These are phyloP conservation scores for Entrophospora sp. DNA, from an alignment of 192 early-diverging fungal genomes.

Conservation along the genomic window DNA sequence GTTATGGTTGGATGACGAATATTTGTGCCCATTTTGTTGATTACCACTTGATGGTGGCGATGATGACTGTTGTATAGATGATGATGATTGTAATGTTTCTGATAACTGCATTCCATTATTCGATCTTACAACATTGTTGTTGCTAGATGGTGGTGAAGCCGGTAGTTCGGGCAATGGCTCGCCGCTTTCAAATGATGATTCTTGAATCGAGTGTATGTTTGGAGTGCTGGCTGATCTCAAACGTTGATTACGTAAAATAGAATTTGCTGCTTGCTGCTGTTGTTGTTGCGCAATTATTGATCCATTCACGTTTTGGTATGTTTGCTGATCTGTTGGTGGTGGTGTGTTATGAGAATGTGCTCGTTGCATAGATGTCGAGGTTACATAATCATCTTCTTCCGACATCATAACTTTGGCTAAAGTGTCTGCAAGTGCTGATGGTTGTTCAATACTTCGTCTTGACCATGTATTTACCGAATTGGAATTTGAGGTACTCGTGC, in stretches of 20 bases:
- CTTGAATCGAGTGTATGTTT: conserved; percentile 41
- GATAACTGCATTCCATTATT: conserved; percentile 26
- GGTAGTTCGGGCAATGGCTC: conserved; percentile 25
- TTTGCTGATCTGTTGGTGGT: conserved; percentile 4
- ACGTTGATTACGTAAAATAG: no score
- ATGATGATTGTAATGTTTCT: not conserved
- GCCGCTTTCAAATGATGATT: conserved; percentile 26
- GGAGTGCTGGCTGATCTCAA: conserved; percentile 50
- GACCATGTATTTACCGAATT: conserved; percentile 19
- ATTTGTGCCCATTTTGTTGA: conserved; percentile 25
- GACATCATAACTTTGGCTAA: conserved; percentile 43
- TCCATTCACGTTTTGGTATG: no score
- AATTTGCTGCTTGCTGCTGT: not conserved
- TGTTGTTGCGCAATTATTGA: no score
- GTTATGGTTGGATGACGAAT: conserved; percentile 23
- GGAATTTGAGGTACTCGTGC: conserved; percentile 17
- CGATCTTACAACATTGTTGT: conserved; percentile 24
- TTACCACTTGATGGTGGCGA: conserved; percentile 23
- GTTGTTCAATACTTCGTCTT: conserved; percentile 36
- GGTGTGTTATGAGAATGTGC: conserved; percentile 22
- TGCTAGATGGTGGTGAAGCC: conserved; percentile 12
- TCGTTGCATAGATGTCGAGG: conserved; percentile 26
- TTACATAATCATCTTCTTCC: conserved; percentile 27
- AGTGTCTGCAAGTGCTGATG: conserved; percentile 43
- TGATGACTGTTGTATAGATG: conserved; percentile 20